Conservation (phyloP, 2,329 filamentous ascomycete species). For the Hymenoscyphus fructigenus region DNA sequence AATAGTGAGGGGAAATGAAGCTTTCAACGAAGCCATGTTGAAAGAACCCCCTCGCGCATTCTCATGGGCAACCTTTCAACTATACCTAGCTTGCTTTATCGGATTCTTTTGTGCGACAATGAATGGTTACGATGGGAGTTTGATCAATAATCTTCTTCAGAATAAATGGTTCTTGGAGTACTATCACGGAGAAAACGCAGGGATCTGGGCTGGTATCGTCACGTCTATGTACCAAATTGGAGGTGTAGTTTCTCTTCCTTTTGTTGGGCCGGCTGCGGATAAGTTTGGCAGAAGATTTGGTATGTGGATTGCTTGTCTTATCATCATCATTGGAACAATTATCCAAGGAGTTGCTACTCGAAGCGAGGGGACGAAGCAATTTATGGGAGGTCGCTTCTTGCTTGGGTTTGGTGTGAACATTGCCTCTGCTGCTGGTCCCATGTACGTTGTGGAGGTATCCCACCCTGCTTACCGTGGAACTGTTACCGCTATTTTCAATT, state of each 20-base stretch:
- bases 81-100: slow-evolving; percentile 47
- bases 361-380: slow-evolving; percentile 40
- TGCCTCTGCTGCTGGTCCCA: slow-evolving; percentile 46
- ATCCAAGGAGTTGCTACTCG: slow-evolving; percentile 44
- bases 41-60: slow-evolving; percentile 50
- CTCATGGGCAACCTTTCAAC: slow-evolving; percentile 41
- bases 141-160: slow-evolving; percentile 50
- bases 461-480: slow-evolving; percentile 48
- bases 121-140: slow-evolving; percentile 53
- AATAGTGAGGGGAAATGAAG: slow-evolving; percentile 51
- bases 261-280: slow-evolving; percentile 48
- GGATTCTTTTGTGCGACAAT: slow-evolving; percentile 52
- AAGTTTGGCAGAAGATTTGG: slow-evolving; percentile 47
- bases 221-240: slow-evolving; percentile 54
- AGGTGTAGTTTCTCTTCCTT: slow-evolving; percentile 47
- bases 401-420: slow-evolving; percentile 57
- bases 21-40: slow-evolving; percentile 54
- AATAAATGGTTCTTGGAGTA: slow-evolving; percentile 43
- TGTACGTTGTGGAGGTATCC: slow-evolving; percentile 48
- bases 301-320: slow-evolving; percentile 46
- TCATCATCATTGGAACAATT: slow-evolving; percentile 47
- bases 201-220: slow-evolving; percentile 50
- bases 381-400: slow-evolving; percentile 58
- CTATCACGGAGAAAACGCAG: slow-evolving; percentile 44
- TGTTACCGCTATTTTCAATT: slow-evolving; percentile 38